phyloP scores from a whole-genome alignment of 345 rosid genomes.

The Hypericum androsaemum region DNA sequence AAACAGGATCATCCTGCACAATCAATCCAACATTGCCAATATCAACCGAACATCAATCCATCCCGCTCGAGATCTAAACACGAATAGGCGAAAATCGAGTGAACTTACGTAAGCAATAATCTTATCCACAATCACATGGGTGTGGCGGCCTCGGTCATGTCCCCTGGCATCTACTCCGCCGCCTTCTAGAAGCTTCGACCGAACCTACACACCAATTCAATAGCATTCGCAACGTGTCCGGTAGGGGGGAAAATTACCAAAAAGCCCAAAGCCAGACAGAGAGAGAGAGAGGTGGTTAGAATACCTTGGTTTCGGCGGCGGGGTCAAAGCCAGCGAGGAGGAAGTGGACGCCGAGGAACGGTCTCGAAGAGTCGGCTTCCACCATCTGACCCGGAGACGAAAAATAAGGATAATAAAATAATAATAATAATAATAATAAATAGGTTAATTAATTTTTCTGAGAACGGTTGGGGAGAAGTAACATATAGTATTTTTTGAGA shows the following conservation, averaged over 20 bases:
- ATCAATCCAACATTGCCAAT: not conserved
- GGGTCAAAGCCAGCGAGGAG: slow-evolving; percentile 57
- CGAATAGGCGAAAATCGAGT: not conserved
- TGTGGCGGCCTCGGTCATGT: slow-evolving; percentile 31
- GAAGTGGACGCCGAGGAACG: slow-evolving; percentile 60
- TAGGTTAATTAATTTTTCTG: too few relatives aligned
- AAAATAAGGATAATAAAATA: too few relatives aligned
- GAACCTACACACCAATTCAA: slow-evolving; percentile 28
- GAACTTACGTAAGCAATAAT: slow-evolving; percentile 50
- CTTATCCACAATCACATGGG: slow-evolving; percentile 68
- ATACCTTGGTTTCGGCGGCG: slow-evolving; percentile 30
- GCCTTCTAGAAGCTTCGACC: slow-evolving; percentile 56
- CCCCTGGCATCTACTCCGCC: slow-evolving; percentile 63
- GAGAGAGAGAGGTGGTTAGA: too few relatives aligned
- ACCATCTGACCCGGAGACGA: slow-evolving; percentile 12
- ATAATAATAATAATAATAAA: too few relatives aligned
- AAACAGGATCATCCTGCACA: slow-evolving; percentile 68
- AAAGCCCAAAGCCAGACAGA: not conserved
- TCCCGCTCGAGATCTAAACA: not conserved
- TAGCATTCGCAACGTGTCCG: too few relatives aligned
- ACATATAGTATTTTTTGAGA: too few relatives aligned
- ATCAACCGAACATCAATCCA: not conserved
- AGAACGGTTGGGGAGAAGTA: too few relatives aligned
- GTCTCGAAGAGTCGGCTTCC: slow-evolving; percentile 27
- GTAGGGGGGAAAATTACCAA: not conserved